Base-by-base conservation (phyloP, 805 yeast species). In the Kodamaea hsintzibuensis region DNA sequence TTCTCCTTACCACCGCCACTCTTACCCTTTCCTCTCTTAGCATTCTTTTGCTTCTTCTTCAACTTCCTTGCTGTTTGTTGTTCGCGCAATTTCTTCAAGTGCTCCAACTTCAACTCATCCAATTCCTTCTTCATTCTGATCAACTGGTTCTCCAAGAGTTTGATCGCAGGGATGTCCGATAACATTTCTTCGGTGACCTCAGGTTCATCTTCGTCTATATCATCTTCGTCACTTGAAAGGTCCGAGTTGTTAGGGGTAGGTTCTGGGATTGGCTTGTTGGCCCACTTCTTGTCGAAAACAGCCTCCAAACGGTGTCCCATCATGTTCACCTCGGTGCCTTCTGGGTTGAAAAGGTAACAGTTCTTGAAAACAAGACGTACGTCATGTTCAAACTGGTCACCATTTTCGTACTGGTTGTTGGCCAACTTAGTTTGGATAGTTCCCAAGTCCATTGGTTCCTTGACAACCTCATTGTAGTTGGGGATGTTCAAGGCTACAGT, bases 401-500 rank as follows among this genome's bases (percentile, higher is more conserved):
- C 95, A 52, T 86, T 85, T 65, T 89, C 93, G 69, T 95, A 95
- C 62, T 88, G 89, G 70, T 92, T 92, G 69, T 90, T 91, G 56
- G 85, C 83, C 59, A 91, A 77, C 68, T 92, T 93, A 55, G 83
- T 80, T 62, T 85, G 86, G 53, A 93, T 81, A 0, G 98, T 91
- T 33, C 93, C 85, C 60, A 95, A 78, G 71, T 95, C 99, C 98
- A 95, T 95, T 55, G 99, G 99, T 62, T 84, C 82, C 70, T 90
- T 91, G 55, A 95, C 86, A 53, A 90, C 76, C 62, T 93, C 96
- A 61, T 82, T 82, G 70, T 95, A 95, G 44, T 91, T 84, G 27
- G 99, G 99, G 60, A 96, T 86, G 63, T 90, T 91, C 65, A 93
- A 80, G 13, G 97, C 96, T 33, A 92, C 91, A 0, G 97, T 95